phyloP scores from a whole-genome alignment of 768 basidiomycete species.

The Pleurotus tuber-regium region DNA sequence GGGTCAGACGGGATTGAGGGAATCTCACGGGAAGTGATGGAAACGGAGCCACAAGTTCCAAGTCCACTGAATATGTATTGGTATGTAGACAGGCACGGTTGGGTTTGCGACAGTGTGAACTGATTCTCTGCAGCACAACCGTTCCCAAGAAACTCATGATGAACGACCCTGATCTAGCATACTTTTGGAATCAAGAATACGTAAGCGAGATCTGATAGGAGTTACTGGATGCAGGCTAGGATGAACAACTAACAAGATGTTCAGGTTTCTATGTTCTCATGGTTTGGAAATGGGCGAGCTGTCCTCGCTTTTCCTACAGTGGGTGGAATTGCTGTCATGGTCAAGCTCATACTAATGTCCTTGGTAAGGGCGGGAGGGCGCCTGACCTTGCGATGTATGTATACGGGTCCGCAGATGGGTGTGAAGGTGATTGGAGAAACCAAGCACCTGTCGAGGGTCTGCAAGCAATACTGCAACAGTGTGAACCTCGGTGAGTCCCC shows the following conservation, averaged over 20 bases:
- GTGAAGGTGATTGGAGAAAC: conserved; percentile 27
- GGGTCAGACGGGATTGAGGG: conserved; percentile 55
- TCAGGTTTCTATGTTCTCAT: conserved; percentile 29
- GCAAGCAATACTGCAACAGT: conserved; percentile 22
- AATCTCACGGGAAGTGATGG: conserved; percentile 30
- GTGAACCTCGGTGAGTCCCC: conserved; percentile 35
- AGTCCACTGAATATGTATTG: conserved; percentile 39
- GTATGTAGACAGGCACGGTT: conserved; percentile 22
- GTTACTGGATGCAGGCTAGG: too few species aligned
- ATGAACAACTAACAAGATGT: conserved; percentile 6
- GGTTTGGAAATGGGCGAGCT: conserved; percentile 32
- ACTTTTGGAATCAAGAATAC: conserved; percentile 24
- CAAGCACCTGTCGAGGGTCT: conserved; percentile 30
- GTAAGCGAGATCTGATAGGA: conserved; percentile 16
- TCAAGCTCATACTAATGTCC: conserved; percentile 6
- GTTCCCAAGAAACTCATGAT: conserved; percentile 38
- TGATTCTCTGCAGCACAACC: conserved; percentile 28
- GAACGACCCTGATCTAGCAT: conserved; percentile 35
- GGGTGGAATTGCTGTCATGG: conserved; percentile 6
- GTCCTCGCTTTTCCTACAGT: conserved; percentile 32
- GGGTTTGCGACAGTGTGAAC: background rate
- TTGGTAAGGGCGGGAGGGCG: conserved; percentile 31
- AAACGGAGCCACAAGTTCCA: conserved; percentile 18
- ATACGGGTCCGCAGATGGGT: conserved; percentile 28
- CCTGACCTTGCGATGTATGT: conserved; percentile 28